These are phyloP conservation scores for Cryptococcus sp. DNA, from an alignment of 1,284 basidiomycete species.

Conservation along the genomic window DNA sequence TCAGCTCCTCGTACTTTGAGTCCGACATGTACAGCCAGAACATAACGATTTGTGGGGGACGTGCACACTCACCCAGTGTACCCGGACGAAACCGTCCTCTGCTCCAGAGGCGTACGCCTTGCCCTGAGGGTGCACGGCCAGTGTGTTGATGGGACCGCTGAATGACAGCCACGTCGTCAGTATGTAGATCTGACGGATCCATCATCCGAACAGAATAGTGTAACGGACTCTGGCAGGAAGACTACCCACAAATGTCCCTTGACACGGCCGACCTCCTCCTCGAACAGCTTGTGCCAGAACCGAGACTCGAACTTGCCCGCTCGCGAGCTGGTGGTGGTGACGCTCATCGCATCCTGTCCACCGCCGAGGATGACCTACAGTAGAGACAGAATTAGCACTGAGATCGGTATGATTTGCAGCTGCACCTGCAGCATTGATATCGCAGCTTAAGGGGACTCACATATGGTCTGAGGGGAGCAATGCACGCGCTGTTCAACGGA, in stretches of 20 bases:
- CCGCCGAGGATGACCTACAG: constrained; percentile 82
- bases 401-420: not conserved
- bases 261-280: constrained; percentile 96
- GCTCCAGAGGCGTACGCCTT: constrained; percentile 90
- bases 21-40: not conserved
- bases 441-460: constrained; percentile 54
- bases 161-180: not conserved
- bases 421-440: not conserved
- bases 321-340: constrained; percentile 89
- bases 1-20: not conserved
- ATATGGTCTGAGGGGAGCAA: constrained; percentile 83
- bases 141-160: constrained; percentile 98
- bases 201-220: not conserved
- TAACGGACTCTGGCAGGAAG: not conserved
- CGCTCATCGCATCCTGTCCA: constrained; percentile 97
- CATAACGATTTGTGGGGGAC: not conserved
- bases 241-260: constrained; percentile 71
- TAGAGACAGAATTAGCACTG: not conserved
- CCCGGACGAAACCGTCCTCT: constrained; percentile 92
- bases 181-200: not conserved
- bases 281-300: constrained; percentile 98
- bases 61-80: constrained; percentile 61
- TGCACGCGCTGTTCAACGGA: constrained; percentile 89
- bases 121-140: constrained; percentile 89
- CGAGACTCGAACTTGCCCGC: constrained; percentile 98